Conservation (phyloP, 352 stramenopile genomes). For the Plasmopara viticola region DNA sequence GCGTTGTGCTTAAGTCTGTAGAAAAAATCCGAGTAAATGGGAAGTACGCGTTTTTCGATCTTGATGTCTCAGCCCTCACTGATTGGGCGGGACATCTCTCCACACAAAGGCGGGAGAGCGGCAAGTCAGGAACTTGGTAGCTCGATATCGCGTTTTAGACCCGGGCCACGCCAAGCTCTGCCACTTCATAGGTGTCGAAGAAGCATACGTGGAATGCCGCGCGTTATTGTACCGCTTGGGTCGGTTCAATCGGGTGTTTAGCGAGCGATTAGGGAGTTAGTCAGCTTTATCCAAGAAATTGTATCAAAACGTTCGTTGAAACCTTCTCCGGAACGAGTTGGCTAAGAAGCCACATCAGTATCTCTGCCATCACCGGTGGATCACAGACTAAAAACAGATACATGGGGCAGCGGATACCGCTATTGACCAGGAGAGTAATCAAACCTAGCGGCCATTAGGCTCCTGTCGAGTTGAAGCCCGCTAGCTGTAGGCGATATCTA, state of each 20-base stretch:
- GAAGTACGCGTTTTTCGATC: neutral
- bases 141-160: neutral
- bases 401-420: neutral
- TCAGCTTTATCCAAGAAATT: slow-evolving; percentile 27
- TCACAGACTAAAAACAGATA: neutral
- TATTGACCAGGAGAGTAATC: neutral
- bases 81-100: no score
- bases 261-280: slow-evolving; percentile 1
- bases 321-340: neutral
- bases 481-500: neutral
- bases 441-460: no score
- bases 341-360: neutral
- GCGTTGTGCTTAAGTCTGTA: neutral
- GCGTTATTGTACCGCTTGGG: neutral
- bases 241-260: neutral
- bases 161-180: neutral
- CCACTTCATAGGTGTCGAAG: neutral
- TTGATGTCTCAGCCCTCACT: no score
- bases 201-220: neutral
- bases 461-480: neutral
- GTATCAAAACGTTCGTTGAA: neutral
- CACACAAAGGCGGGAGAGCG: no score
- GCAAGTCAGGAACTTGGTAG: no score
- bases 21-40: neutral
- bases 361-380: neutral